Percentiles rank a stretch among this genome's conserved stretches.
These are phyloP conservation scores for Hyphodiscus sp. DNA, from an alignment of 2,329 filamentous ascomycete genomes.

Conservation along the genomic window DNA sequence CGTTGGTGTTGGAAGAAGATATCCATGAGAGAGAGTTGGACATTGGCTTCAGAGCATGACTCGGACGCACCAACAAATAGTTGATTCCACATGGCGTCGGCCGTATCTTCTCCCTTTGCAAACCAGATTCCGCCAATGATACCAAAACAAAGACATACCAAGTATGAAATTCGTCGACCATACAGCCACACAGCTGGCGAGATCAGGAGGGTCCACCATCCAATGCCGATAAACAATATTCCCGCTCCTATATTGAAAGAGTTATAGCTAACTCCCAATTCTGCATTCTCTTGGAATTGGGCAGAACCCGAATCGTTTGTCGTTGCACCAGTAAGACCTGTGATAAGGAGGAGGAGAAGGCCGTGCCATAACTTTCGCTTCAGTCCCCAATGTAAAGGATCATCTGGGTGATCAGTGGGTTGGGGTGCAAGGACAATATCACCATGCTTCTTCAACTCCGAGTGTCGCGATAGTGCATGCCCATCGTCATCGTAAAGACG, in stretches of 20 bases:
- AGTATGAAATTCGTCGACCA: constrained; percentile 46
- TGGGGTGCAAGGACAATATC: constrained; percentile 47
- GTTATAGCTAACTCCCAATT: constrained; percentile 45
- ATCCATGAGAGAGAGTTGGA: constrained; percentile 50
- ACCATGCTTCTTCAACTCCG: constrained; percentile 13
- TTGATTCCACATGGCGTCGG: constrained; percentile 48
- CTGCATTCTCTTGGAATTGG: constrained; percentile 42
- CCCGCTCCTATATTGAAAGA: constrained; percentile 51
- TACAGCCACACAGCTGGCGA: constrained; percentile 48
- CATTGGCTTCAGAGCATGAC: constrained; percentile 48
- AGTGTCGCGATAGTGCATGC: not conserved
- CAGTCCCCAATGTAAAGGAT: constrained; percentile 45
- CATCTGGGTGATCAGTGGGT: constrained; percentile 44
- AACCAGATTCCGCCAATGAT: constrained; percentile 49
- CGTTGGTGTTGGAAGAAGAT: constrained; percentile 53
- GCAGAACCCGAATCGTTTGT: constrained; percentile 49
- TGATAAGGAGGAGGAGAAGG: constrained; percentile 45
- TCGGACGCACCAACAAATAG: constrained; percentile 52
- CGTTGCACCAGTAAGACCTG: constrained; percentile 48
- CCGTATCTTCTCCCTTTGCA: constrained; percentile 35
- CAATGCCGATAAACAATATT: constrained; percentile 49
- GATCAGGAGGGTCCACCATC: constrained; percentile 47
- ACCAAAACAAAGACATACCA: constrained; percentile 43
- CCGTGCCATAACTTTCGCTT: constrained; percentile 45
- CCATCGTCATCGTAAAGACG: not conserved